Conservation (phyloP, 768 basidiomycete genomes). For the Austroboletus eburneus region DNA sequence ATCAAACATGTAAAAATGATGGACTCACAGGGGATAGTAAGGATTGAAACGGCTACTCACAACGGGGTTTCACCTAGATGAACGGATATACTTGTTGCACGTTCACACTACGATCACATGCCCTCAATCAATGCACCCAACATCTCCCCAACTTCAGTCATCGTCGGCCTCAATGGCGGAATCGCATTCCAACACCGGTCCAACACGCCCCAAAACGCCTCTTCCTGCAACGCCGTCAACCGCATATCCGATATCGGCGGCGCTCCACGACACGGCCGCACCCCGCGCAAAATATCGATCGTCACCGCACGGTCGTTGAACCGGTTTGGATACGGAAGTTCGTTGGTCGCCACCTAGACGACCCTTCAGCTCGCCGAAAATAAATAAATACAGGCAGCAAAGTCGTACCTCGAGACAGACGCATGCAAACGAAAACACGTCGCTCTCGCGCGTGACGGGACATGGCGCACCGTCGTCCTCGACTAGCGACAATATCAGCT, state of each 20-base stretch:
- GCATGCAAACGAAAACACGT: constrained; percentile 59
- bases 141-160: constrained; percentile 34
- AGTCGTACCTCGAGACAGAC: constrained; percentile 59
- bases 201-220: constrained; percentile 41
- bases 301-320: constrained; percentile 54
- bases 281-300: constrained; percentile 50
- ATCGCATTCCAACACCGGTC: constrained; percentile 44
- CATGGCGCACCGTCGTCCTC: constrained; percentile 42
- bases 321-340: constrained; percentile 49
- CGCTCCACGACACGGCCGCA: constrained; percentile 40
- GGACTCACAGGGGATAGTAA: too few relatives aligned
- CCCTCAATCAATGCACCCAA: too few relatives aligned
- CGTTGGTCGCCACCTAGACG: constrained; percentile 51
- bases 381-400: too few relatives aligned
- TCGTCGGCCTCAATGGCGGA: constrained; percentile 37
- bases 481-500: constrained; percentile 47
- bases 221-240: constrained; percentile 19
- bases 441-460: constrained; percentile 47
- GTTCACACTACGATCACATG: constrained; percentile 5
- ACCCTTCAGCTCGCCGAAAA: too few relatives aligned
- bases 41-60: too few relatives aligned
- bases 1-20: too few relatives aligned
- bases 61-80: not conserved
- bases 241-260: constrained; percentile 16
- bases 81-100: not conserved